Percentiles rank a stretch among this genome's conserved stretches.
Conservation (phyloP, 306 rosid species). For the Hylodesmum podocarpum region DNA sequence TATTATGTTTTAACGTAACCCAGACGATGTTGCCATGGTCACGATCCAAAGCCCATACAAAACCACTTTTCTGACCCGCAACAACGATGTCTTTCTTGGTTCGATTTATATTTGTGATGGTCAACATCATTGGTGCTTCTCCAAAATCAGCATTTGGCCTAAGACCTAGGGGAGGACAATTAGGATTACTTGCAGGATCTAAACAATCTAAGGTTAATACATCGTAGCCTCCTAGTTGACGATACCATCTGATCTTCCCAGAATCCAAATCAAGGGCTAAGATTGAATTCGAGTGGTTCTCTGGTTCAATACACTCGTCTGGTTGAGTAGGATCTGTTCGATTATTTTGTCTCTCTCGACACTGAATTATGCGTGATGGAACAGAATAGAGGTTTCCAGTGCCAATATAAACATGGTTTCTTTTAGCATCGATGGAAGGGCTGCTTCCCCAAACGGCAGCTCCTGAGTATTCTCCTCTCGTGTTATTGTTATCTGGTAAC, state of each 20-base stretch:
- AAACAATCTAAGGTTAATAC: constrained; percentile 49
- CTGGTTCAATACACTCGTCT: constrained; percentile 56
- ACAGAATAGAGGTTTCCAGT: constrained; percentile 65
- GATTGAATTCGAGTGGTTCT: constrained; percentile 56
- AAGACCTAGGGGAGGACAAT: constrained; percentile 54
- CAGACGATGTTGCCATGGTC: constrained; percentile 46
- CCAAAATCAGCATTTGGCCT: constrained; percentile 60
- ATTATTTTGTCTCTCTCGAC: constrained; percentile 51
- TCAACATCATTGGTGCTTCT: constrained; percentile 64
- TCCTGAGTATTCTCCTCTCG: constrained; percentile 45
- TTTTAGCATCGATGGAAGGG: constrained; percentile 53
- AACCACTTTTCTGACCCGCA: constrained; percentile 71
- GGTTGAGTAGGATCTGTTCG: constrained; percentile 37
- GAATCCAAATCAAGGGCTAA: constrained; percentile 56
- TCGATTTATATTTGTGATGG: constrained; percentile 26
- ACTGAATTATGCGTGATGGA: constrained; percentile 38
- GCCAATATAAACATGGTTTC: constrained; percentile 55
- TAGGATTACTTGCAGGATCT: constrained; percentile 25
- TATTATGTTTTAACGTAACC: constrained; percentile 37
- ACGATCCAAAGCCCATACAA: constrained; percentile 66
- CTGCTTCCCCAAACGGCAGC: constrained; percentile 81
- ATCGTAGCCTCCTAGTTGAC: constrained; percentile 68
- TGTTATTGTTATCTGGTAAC: constrained; percentile 50
- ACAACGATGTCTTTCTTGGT: constrained; percentile 46
- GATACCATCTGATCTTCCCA: constrained; percentile 54